Evolutionary conservation across 2,329 filamentous ascomycete genomes (phyloP), one percentile per base, ranked within the genome.

Genomic region (Alternaria infectoria): DNA sequence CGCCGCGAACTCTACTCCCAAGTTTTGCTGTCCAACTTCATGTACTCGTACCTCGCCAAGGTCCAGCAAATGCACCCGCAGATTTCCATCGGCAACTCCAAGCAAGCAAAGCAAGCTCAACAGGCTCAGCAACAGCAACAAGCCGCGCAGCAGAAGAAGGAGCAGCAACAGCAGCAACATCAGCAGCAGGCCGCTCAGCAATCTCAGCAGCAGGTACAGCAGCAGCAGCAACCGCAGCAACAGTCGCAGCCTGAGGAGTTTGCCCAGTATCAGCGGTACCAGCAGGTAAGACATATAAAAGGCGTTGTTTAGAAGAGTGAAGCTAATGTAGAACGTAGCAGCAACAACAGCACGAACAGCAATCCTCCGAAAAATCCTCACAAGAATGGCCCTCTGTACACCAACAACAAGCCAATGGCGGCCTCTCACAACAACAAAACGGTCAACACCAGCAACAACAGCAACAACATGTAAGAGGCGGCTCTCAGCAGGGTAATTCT

Each of bases 11-110:
- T 99, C 55, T 91, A 97, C 76, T 97, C 95, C 64, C 96, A 99
- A 80, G 96, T 99, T 21, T 85, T 99, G 62, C 87, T 99, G 70
- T 97, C 94, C 81, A 99, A 99, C 80, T 99, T 99, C 81, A 99
- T 99, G 96, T 99, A 99, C 83, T 96, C 93, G 61, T 99, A 99
- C 79, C 87, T 99, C 68, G 96, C 96, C 66, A 99, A 98, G 80
- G 96, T 99, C 49, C 96, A 99, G 81, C 93, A 96, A 74, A 97
- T 97, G 93, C 96, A 99, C 79, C 96, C 96, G 46, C 93, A 97
- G 76, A 92, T 97, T 82, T 92, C 96, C 74, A 90, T 97, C 46
- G 93, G 93, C n/a, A 88, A 91, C 36, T 94, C 91, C 55, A 83
- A 86, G 15, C 89, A 91, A 36, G 93, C 93, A 72, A 90, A 91